A percentile compares a stretch with the other conserved stretches of the same genome.
These are phyloP conservation scores for Allium sativum DNA, from an alignment of 106 monocot species.

Conservation along the genomic window DNA sequence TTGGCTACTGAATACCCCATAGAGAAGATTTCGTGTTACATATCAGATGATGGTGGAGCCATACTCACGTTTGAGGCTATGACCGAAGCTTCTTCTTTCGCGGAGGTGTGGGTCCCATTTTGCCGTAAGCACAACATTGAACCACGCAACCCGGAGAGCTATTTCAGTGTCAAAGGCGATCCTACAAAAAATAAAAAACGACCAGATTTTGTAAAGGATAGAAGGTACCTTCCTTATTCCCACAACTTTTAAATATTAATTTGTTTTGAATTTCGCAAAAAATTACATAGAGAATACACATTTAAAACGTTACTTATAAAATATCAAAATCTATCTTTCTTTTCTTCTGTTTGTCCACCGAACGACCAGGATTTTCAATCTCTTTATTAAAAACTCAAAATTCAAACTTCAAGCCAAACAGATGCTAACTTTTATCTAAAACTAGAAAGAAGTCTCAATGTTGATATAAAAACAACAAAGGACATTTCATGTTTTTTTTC, in stretches of 20 bases:
- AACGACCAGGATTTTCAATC: no score
- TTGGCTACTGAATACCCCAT: slow-evolving; percentile 89
- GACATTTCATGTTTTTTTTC: background rate
- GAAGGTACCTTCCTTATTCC: slow-evolving; percentile 21
- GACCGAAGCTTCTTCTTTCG: slow-evolving; percentile 71
- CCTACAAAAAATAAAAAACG: slow-evolving; percentile 89
- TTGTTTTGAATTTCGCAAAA: background rate
- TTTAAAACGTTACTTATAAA: background rate
- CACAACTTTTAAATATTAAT: background rate
- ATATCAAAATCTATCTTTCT: no score
- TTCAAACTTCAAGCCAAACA: background rate
- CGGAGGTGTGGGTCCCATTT: slow-evolving; percentile 87
- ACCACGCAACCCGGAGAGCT: slow-evolving; percentile 78
- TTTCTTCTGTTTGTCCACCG: no score
- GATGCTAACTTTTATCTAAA: background rate
- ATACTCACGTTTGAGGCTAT: slow-evolving; percentile 88
- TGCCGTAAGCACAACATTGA: slow-evolving; percentile 90
- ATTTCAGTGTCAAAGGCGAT: slow-evolving; percentile 62
- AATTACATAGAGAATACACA: background rate
- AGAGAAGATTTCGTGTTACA: slow-evolving; percentile 76
- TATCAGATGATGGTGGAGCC: slow-evolving; percentile 88
- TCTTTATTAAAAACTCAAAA: background rate
- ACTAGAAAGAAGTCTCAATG: no score
- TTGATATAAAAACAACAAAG: background rate
- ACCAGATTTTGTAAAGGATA: slow-evolving; percentile 84